phyloP scores from a whole-genome alignment of 441 rosid species.

The Croton laevigatus region DNA sequence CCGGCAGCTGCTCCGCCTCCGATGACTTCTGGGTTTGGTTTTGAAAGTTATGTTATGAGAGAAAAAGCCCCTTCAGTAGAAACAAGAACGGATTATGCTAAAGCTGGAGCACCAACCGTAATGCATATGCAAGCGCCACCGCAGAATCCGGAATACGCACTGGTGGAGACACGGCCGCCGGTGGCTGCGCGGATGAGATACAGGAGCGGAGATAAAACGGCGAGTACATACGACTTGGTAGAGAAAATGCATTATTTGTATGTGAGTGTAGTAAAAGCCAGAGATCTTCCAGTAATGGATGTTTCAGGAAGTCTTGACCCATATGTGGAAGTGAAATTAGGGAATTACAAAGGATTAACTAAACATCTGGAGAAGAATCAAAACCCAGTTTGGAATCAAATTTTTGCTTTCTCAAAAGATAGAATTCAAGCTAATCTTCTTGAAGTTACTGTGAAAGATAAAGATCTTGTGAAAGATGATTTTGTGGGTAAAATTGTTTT shows the following conservation, averaged over 20 bases:
- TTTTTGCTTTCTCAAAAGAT: slow-evolving; percentile 50
- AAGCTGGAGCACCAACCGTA: slow-evolving; percentile 42
- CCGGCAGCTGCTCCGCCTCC: slow-evolving; percentile 33
- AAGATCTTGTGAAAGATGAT: slow-evolving; percentile 32
- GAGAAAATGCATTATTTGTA: slow-evolving; percentile 56
- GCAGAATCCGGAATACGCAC: slow-evolving; percentile 62
- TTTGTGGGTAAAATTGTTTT: slow-evolving; percentile 39
- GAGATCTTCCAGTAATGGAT: slow-evolving; percentile 43
- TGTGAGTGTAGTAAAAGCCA: slow-evolving; percentile 46
- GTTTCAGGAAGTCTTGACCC: slow-evolving; percentile 35
- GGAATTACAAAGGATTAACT: slow-evolving; percentile 38
- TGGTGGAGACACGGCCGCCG: slow-evolving; percentile 81
- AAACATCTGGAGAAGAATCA: slow-evolving; percentile 37
- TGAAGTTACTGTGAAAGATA: slow-evolving; percentile 41
- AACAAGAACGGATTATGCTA: slow-evolving; percentile 62
- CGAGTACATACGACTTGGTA: slow-evolving; percentile 50
- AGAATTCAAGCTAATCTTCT: slow-evolving; percentile 44
- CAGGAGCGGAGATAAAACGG: slow-evolving; percentile 63
- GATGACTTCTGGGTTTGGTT: slow-evolving; percentile 21
- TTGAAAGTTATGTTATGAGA: slow-evolving; percentile 25
- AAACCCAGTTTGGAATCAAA: slow-evolving; percentile 46
- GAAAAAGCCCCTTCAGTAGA: slow-evolving; percentile 42
- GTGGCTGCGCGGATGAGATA: slow-evolving; percentile 69
- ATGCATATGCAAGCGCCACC: slow-evolving; percentile 68
- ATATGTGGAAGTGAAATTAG: slow-evolving; percentile 42